Base-by-base conservation (phyloP, 2,329 filamentous ascomycete genomes). In the Sporothrix euskadiensis region DNA sequence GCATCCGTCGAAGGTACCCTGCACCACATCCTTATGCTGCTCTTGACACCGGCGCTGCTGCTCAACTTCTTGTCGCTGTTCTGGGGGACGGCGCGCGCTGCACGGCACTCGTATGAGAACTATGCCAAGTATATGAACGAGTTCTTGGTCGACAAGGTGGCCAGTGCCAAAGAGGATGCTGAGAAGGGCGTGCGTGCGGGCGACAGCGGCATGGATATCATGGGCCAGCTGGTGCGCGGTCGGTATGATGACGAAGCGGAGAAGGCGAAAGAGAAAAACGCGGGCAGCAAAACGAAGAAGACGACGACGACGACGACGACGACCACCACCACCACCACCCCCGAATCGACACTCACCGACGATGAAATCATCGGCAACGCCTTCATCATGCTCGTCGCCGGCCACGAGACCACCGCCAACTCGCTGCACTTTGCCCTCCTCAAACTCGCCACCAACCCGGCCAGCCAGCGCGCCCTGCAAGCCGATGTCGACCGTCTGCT, bases 371-470 rank as follows among this genome's bases (percentile, higher is more conserved):
- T 92, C 39, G 91, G 91, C 69, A 94, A 94, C 78, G 89, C 91
- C 26, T 91, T 91, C 75, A 84, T 90, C 77, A 88, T 90, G 81
- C 85, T 88, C 74, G 84, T 94, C 1, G 92, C 93, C 0, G 93
- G 93, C 14, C 92, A 96, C 81, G 93, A 96, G 81, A 94, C 92
- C 1, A 92, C 92, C 1, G 92, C 92, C 66, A 93, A 92, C 80
- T 87, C 88, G 4, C 84, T 94, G 54, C 91, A 94, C 81, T 94
- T 92, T 79, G 85, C 89, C 1, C 81, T 94, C 4, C 79, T 93
- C 49, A 86, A 89, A 77, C 86, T 95, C 6, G 92, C 92, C 16
- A 87, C 89, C 77, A 86, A 90, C 77, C 88, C 88, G 6, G 81
- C 83, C 0, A 87, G 87, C 0, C 93, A 96, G 78, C 85, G 87